Conservation (phyloP, 148 eudicot genomes). For the Persicaria tinctoria region DNA sequence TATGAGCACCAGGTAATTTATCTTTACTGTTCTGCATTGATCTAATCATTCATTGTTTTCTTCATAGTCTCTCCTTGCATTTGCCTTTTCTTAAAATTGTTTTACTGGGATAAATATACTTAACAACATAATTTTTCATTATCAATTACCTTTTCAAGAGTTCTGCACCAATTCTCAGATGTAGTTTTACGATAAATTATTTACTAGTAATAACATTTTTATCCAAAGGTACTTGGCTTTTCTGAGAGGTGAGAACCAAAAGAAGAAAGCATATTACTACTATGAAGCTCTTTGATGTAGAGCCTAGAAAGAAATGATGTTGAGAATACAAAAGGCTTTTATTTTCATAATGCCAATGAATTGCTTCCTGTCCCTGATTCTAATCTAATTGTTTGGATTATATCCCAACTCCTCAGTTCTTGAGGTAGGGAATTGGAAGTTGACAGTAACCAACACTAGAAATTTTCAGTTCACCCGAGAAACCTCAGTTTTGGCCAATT, state of each 20-base stretch:
- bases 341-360: not conserved
- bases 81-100: not conserved
- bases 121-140: not conserved
- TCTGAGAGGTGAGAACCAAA: not conserved
- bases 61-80: not conserved
- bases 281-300: not conserved
- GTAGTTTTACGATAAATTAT: not conserved
- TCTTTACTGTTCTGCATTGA: not conserved
- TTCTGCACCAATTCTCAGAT: not conserved
- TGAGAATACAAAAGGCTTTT: not conserved
- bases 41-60: not conserved
- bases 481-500: not conserved
- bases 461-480: not conserved
- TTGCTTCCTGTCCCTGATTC: too few relatives aligned
- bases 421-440: not conserved
- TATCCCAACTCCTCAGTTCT: too few relatives aligned
- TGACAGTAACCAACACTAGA: not conserved
- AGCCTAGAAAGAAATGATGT: not conserved
- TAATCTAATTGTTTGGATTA: too few relatives aligned
- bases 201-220: not conserved
- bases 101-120: not conserved
- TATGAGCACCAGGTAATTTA: constrained; percentile 32
- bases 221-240: not conserved
- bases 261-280: not conserved
- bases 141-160: not conserved